Evolutionary conservation across 768 basidiomycete species (phyloP), one percentile per base, ranked within the genome.

Genomic region (Lentinula boryana): DNA sequence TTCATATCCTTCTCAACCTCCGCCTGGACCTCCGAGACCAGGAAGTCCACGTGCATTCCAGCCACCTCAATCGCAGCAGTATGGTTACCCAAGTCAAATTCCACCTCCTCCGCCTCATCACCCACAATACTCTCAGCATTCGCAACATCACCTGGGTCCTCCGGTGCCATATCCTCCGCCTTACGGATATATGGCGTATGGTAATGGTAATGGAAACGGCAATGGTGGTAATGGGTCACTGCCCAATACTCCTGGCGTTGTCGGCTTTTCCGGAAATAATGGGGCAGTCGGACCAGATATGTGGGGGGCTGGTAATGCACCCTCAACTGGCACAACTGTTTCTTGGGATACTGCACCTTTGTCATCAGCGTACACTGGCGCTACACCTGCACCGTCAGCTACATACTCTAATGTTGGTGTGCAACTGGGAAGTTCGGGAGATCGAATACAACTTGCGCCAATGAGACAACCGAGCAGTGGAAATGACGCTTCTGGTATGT

Each of bases 401-500:
- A 9, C 56, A 4, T 6, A 5, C 8, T 27, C 56, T 46, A 52
- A 31, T 12, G 49, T 33, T 1, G 38, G 48, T 15, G n/a, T 35
- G 7, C 23, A 23, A n/a, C n/a, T 40, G 9, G 50, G 36, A n/a
- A 43, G 12, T 31, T 64, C 68, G 10, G 65, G 56, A 46, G 68
- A 71, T 32, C 70, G 72, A 64, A 74, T 73, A 9, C 74, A 75
- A 52, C 72, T 74, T 33, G 71, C 73, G 4, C 74, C 75, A 4
- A 58, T 75, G 36, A 64, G 73, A 35, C 48, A 21, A 33, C 33
- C 32, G 58, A 33, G 27, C 36, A 52, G 40, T 18, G 36, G 27
- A 23, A 41, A 7, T n/a, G 38, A 32, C 18, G 5, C 46, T 49
- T 41, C 49, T 10, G 38, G 49, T 18, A 40, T 35, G 16, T 60